A percentile compares a stretch with the other conserved stretches of the same genome.
Conservation (phyloP, 139 green algal genomes). For the Nannochloris sp. region DNA sequence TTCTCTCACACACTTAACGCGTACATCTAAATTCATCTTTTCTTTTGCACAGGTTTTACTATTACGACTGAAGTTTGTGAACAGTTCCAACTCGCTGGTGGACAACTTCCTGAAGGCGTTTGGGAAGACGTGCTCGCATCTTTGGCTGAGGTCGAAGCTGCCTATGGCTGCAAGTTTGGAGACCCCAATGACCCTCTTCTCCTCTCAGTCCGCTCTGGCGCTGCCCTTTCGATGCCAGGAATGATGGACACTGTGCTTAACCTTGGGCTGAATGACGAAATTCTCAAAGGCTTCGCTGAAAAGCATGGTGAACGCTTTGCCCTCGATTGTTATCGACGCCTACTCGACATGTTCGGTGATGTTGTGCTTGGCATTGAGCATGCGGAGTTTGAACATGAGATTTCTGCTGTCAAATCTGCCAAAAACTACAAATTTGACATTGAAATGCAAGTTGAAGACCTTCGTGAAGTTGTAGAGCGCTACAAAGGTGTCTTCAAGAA, state of each 20-base stretch:
- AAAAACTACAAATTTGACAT: constrained; percentile 59
- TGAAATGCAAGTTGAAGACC: constrained; percentile 62
- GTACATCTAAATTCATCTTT: background rate
- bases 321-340: constrained; percentile 74
- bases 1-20: background rate
- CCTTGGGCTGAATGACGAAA: constrained; percentile 76
- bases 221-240: constrained; percentile 54
- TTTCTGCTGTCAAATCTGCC: constrained; percentile 58
- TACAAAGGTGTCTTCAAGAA: constrained; percentile 63
- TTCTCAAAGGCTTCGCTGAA: constrained; percentile 54
- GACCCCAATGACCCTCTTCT: constrained; percentile 65
- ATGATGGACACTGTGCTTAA: constrained; percentile 96
- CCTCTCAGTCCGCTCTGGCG: constrained; percentile 78
- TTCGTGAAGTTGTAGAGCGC: constrained; percentile 57
- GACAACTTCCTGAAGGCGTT: constrained; percentile 52
- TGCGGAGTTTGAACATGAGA: constrained; percentile 69
- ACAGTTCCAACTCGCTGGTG: constrained; percentile 17
- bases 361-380: constrained; percentile 78
- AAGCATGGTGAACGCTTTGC: constrained; percentile 61
- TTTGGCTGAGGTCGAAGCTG: constrained; percentile 50
- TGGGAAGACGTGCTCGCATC: constrained; percentile 60
- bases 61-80: constrained; percentile 82
- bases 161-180: constrained; percentile 61
- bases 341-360: constrained; percentile 83
- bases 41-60: constrained; percentile 56